Conservation (phyloP, 805 yeast species). For the Pichia ethanolica region DNA sequence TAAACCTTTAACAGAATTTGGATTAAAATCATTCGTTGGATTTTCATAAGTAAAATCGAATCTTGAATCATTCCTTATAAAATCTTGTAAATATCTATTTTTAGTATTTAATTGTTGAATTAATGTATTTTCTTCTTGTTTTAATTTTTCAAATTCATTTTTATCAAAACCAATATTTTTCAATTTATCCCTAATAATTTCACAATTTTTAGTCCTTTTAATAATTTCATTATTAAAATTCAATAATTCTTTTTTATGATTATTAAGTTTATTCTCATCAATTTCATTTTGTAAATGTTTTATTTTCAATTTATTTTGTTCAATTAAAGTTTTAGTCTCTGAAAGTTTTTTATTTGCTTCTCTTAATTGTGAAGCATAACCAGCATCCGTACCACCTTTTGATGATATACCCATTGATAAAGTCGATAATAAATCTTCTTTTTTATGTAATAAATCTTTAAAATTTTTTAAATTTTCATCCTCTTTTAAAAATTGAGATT, state of each 20-base stretch:
- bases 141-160: constrained; percentile 35
- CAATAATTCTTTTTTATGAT: constrained; percentile 47
- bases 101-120: constrained; percentile 38
- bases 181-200: constrained; percentile 35
- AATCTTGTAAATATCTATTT: constrained; percentile 40
- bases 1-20: constrained; percentile 68
- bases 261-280: constrained; percentile 39
- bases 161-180: constrained; percentile 53
- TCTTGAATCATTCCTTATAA: constrained; percentile 60
- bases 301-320: constrained; percentile 52
- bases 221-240: constrained; percentile 41
- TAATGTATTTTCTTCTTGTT: constrained; percentile 36
- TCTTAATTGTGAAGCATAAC: constrained; percentile 66
- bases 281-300: constrained; percentile 39
- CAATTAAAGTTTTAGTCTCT: constrained; percentile 45
- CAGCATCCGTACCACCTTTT: constrained; percentile 67
- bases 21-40: constrained; percentile 57
- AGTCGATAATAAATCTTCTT: constrained; percentile 75
- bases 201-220: constrained; percentile 32
- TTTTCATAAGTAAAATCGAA: constrained; percentile 66
- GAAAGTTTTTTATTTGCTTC: constrained; percentile 51
- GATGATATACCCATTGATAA: constrained; percentile 87
- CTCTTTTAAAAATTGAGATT: constrained; percentile 37
- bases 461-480: constrained; percentile 37
- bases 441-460: constrained; percentile 43